These are phyloP conservation scores for Acanthochlamys bracteata DNA, from an alignment of 106 monocot genomes.

Conservation along the genomic window DNA sequence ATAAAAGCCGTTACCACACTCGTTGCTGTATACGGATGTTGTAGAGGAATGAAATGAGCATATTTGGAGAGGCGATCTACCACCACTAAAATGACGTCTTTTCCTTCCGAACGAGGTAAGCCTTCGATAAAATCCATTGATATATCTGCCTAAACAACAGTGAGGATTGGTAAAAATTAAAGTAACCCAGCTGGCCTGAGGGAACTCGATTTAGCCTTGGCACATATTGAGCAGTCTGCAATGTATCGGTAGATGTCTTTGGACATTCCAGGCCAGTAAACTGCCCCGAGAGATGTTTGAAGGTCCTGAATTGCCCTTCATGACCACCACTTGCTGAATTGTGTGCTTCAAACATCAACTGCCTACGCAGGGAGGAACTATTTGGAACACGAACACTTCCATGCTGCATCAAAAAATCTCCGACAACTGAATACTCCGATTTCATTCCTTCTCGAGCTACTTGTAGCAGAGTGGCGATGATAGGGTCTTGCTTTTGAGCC, in stretches of 20 bases:
- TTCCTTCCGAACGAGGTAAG: not conserved
- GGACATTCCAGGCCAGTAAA: not conserved
- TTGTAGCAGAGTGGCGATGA: no score
- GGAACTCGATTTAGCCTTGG: no score
- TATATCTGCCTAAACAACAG: not conserved
- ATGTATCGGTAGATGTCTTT: not conserved
- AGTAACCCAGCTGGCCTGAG: not conserved
- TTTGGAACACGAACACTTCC: not conserved
- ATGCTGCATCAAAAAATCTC: no score
- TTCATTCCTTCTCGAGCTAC: no score
- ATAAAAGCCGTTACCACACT: not conserved
- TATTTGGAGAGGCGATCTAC: not conserved
- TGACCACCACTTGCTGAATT: not conserved
- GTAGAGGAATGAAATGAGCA: not conserved
- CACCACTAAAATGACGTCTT: not conserved
- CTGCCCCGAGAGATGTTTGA: not conserved
- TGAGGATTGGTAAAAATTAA: conserved; percentile 2
- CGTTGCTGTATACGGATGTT: not conserved
- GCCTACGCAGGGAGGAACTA: not conserved
- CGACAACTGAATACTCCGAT: no score
- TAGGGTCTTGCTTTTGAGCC: no score
- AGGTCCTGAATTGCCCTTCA: not conserved
- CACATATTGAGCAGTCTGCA: no score
- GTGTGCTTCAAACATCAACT: not conserved
- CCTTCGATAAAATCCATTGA: conserved; percentile 4